Conservation (phyloP, 2,329 filamentous ascomycete species). For the Hypocreales sp. region DNA sequence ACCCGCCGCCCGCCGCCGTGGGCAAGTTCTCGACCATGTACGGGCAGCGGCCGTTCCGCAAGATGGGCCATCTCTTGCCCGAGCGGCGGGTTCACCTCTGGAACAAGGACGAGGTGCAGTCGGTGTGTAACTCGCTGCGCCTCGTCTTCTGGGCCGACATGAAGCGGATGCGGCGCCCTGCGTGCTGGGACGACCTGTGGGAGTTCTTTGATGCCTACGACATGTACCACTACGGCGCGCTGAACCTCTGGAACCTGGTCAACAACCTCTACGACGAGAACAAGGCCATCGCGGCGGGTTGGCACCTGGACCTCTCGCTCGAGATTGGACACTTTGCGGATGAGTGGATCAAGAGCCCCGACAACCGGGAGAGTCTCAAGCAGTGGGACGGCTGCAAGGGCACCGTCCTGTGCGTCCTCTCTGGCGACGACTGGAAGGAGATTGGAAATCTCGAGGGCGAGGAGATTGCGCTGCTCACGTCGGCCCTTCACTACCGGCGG, state of each 20-base stretch:
- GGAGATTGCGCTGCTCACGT: constrained; percentile 13
- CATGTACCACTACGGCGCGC: constrained; percentile 28
- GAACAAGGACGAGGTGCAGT: constrained; percentile 22
- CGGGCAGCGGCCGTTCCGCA: constrained; percentile 14
- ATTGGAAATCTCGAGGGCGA: constrained; percentile 15
- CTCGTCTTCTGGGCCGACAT: constrained; percentile 19
- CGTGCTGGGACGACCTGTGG: constrained; percentile 26
- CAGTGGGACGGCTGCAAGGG: constrained; percentile 12
- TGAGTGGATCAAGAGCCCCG: constrained; percentile 14
- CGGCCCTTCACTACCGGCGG: constrained; percentile 17
- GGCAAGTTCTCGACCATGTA: constrained; percentile 24
- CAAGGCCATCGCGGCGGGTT: constrained; percentile 13
- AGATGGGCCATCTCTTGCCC: constrained; percentile 11
- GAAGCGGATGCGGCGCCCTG: constrained; percentile 14
- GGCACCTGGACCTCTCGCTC: constrained; percentile 8
- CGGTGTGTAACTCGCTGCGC: constrained; percentile 21
- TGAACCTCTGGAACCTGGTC: constrained; percentile 32
- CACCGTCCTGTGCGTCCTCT: constrained; percentile 13
- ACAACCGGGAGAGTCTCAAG: constrained; percentile 16
- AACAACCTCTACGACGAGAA: constrained; percentile 26
- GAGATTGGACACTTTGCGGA: constrained; percentile 21
- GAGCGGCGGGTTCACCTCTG: constrained; percentile 19
- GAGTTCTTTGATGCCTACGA: constrained; percentile 31
- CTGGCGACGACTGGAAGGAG: constrained; percentile 10
- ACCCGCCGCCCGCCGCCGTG: constrained; percentile 11